Evolutionary conservation across 345 rosid genomes (phyloP), one percentile per base, ranked within the genome.

Genomic region (Brassica carinata): DNA sequence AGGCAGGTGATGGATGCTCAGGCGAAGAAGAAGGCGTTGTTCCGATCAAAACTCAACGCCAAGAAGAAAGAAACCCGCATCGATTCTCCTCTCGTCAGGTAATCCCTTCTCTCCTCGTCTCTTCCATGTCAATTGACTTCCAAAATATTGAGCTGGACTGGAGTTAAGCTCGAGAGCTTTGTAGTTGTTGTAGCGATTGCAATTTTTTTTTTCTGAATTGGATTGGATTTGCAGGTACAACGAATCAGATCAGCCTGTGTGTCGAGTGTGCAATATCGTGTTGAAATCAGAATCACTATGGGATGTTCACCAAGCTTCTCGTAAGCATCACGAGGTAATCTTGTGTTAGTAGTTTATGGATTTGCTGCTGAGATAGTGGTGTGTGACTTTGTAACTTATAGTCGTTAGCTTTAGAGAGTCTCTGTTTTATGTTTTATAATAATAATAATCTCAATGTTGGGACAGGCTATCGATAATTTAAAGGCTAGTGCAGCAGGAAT

Each of bases 241-340:
- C 71, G 97, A 96, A 73, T 85, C 83, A 62, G 98, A 93, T 34
- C 98, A 93, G 83, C 97, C 97, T 11, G 88, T 96, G 26, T 96
- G 99, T 77, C 84, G 94, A 79, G 89, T 96, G 17, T 96, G 97
- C 76, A 88, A 92, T 70, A 36, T 92, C 23, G 95, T 89, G 67
- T 86, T 96, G 87, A 96, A 93, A 79, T 90, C 96, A 33, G 94
- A 90, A 29, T 87, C 96, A 69, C 80, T 76, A 1, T 96, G 98
- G 98, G 95, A 90, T 85, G 97, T 94, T 1, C 99, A 96, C 84
- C 98, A 96, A 87, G 97, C 91, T 87, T 96, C 98, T 73, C 94
- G 95, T 70, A 96, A 96, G 80, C 99, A 93, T 84, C 91, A 71
- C 45, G 91, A 93, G 98, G 99, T 88, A 74, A 34, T 5, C 30